Base-by-base conservation (phyloP, 495 filamentous ascomycete genomes). In the Aspergillus nanangensis region DNA sequence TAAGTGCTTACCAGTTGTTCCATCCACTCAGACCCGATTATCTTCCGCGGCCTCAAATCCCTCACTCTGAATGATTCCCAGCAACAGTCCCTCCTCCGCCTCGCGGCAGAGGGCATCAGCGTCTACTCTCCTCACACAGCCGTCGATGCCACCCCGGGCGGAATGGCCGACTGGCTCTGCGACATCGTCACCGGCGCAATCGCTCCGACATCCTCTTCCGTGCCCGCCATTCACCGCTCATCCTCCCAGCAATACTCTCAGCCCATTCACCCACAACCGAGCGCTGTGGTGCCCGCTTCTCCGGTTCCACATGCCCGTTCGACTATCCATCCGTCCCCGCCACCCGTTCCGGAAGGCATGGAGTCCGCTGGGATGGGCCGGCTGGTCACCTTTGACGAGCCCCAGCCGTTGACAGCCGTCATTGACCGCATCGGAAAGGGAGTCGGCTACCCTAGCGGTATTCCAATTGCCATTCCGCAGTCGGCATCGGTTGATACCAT, bases 61-160 rank as follows among this genome's bases (percentile, higher is more conserved):
- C 68, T 98, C 59, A 95, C 87, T 25, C 77, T 91, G 15, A 76
- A 76, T 48, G 85, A 98, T 64, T 72, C 88, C 9, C 93, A 96
- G 57, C 94, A 97, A 67, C 78, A 83, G 46, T 84, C 83, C 18
- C 77, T 97, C 38, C 74, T 98, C 5, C 79, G 84, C 38, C 76
- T 98, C 3, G 85, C 83, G n/a, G 83, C 86, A 32, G 81, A 87
- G 68, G 91, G 94, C 14, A 91, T 96, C 52, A 91, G 88, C 55
- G 90, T 97, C 47, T 98, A 98, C 70, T 89, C 83, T 41, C 93
- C 93, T 0, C 93, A 98, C 59, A 97, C 92, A 1, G 91, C 93
- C 2, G 80, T 96, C 41, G 93, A 98, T 68, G 89, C 90, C 20
- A 87, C 87, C 0, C 81, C 83, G 5, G 86, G 83, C 13, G 93